Percentiles rank a stretch among this genome's conserved stretches.
phyloP scores from a whole-genome alignment of 768 basidiomycete species.

The Pilatotrama ljubarskyi region DNA sequence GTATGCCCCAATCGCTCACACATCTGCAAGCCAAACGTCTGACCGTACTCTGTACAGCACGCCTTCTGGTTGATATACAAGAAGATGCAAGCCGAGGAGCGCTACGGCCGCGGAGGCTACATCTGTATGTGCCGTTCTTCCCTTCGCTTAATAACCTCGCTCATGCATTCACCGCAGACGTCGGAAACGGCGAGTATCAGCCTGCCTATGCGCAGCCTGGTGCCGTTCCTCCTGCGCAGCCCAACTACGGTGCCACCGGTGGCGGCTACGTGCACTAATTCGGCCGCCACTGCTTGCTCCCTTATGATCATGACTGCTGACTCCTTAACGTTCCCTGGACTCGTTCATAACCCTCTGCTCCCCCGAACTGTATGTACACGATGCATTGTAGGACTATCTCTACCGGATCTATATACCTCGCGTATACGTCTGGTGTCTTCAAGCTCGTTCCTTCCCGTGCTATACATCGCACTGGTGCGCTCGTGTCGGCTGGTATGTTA shows the following conservation, averaged over 20 bases:
- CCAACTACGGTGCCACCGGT: conserved; percentile 34
- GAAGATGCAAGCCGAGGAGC: conserved; percentile 86
- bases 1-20: conserved; percentile 32
- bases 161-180: conserved; percentile 22
- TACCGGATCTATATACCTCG: neutral
- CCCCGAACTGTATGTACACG: neutral
- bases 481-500: too few species aligned
- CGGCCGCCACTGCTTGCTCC: neutral
- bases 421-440: too few species aligned
- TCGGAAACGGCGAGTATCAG: conserved; percentile 35
- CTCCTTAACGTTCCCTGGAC: neutral
- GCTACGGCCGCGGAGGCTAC: conserved; percentile 76
- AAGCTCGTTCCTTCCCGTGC: neutral
- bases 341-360: neutral
- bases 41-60: conserved; percentile 43
- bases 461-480: too few species aligned
- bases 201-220: conserved; percentile 25
- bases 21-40: neutral
- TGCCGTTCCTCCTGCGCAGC: conserved; percentile 13
- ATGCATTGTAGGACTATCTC: conserved; percentile 1
- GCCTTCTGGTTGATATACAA: conserved; percentile 90
- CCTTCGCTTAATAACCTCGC: neutral
- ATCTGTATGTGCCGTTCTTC: conserved; percentile 54
- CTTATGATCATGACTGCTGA: neutral
- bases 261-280: conserved; percentile 27